Evolutionary conservation across 495 filamentous ascomycete genomes (phyloP).

Genomic region (Trichoderma erinaceum): DNA sequence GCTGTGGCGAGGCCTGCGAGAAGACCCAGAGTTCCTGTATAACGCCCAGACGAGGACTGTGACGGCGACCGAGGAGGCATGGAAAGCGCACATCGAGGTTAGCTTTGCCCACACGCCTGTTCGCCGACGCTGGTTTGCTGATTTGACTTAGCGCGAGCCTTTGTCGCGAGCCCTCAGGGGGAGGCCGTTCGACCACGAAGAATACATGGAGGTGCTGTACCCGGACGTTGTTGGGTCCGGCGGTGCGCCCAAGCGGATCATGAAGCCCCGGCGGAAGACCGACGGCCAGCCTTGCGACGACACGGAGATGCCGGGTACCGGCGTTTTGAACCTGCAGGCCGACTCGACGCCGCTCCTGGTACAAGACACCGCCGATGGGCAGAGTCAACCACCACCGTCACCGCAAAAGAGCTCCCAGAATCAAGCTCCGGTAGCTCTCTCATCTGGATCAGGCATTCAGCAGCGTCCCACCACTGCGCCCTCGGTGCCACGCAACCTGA

Average conservation of each 20-base stretch:
- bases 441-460: slow-evolving; percentile 3
- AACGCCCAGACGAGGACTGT: slow-evolving; percentile 38
- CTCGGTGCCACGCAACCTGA: neutral
- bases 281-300: slow-evolving; percentile 28
- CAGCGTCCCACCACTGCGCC: neutral
- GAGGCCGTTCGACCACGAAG: slow-evolving; percentile 45
- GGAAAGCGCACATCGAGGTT: slow-evolving; percentile 43
- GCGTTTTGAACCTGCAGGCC: slow-evolving; percentile 29
- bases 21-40: slow-evolving; percentile 44
- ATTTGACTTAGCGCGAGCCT: slow-evolving; percentile 36
- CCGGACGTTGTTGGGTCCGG: slow-evolving; percentile 46
- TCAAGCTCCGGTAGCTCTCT: slow-evolving; percentile 22
- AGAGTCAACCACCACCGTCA: slow-evolving; percentile 16
- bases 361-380: slow-evolving; percentile 14
- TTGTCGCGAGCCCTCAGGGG: slow-evolving; percentile 41
- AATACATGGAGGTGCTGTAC: slow-evolving; percentile 45
- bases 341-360: slow-evolving; percentile 21
- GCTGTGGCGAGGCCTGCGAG: slow-evolving; percentile 45
- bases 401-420: slow-evolving; percentile 13
- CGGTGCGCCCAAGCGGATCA: slow-evolving; percentile 44
- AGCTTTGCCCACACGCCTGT: slow-evolving; percentile 13
- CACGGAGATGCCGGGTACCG: slow-evolving; percentile 26
- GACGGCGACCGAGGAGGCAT: slow-evolving; percentile 43
- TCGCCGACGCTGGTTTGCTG: slow-evolving; percentile 17
- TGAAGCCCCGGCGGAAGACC: slow-evolving; percentile 38